Evolutionary conservation across 768 basidiomycete species (phyloP).

Genomic region (Boletus pseudo-olivaceus): DNA sequence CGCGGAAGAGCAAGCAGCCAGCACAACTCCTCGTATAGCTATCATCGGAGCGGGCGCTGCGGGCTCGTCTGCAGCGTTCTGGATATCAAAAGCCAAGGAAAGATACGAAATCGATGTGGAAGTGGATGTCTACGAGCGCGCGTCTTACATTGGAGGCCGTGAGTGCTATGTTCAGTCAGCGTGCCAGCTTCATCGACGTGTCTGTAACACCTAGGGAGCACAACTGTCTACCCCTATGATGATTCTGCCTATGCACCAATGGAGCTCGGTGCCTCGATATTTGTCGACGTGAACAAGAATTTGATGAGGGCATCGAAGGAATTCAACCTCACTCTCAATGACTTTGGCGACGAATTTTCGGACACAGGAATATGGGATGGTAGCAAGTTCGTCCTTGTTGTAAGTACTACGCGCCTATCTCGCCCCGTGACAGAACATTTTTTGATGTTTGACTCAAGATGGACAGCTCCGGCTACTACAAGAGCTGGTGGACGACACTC

Average conservation of each 20-base stretch:
- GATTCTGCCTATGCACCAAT: slow-evolving; percentile 55
- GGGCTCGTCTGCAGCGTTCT: slow-evolving; percentile 79
- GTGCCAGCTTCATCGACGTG: slow-evolving; percentile 1
- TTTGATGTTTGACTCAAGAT: slow-evolving; percentile 31
- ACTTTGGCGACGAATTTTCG: slow-evolving; percentile 48
- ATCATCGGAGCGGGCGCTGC: slow-evolving; percentile 90
- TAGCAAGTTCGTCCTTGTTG: slow-evolving; percentile 58
- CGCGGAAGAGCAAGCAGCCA: slow-evolving; percentile 17
- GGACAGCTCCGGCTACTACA: slow-evolving; percentile 35
- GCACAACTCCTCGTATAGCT: slow-evolving; percentile 57
- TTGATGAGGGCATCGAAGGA: slow-evolving; percentile 72
- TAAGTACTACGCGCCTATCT: slow-evolving; percentile 32
- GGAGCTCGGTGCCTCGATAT: slow-evolving; percentile 88
- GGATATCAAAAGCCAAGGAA: slow-evolving; percentile 77
- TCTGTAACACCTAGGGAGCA: slow-evolving; percentile 55
- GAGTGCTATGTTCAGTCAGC: slow-evolving; percentile 35
- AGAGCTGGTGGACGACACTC: slow-evolving; percentile 66
- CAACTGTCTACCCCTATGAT: slow-evolving; percentile 67
- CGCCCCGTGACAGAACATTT: not conserved
- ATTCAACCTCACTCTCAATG: slow-evolving; percentile 61
- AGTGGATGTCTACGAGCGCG: slow-evolving; percentile 81
- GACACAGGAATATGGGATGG: slow-evolving; percentile 83
- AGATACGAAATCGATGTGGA: slow-evolving; percentile 66
- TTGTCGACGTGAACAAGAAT: slow-evolving; percentile 72
- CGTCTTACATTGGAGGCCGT: slow-evolving; percentile 81